Percentiles rank a stretch among this genome's conserved stretches.
These are phyloP conservation scores for Candida quercuum DNA, from an alignment of 805 yeast species.

Conservation along the genomic window DNA sequence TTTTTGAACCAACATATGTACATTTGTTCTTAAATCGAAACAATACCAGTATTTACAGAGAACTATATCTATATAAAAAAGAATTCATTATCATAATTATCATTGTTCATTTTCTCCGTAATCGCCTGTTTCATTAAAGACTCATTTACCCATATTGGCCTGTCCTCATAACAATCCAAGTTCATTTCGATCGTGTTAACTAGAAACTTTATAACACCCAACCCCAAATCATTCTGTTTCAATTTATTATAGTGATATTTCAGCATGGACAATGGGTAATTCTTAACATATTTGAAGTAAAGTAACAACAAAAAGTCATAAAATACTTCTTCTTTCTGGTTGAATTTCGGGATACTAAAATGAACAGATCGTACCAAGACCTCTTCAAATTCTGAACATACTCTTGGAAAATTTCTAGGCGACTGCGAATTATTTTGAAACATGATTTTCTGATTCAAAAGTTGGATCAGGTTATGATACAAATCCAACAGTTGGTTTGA, in stretches of 20 bases:
- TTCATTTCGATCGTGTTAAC: not conserved
- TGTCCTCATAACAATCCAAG: too few species aligned
- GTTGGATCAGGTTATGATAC: slow-evolving; percentile 33
- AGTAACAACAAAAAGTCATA: slow-evolving; percentile 12
- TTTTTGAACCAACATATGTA: not conserved
- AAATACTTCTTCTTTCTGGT: slow-evolving; percentile 7
- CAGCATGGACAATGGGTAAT: slow-evolving; percentile 17
- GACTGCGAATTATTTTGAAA: slow-evolving; percentile 29
- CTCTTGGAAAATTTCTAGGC: slow-evolving; percentile 42
- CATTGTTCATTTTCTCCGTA: too few species aligned
- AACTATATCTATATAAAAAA: too few species aligned
- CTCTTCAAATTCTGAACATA: slow-evolving; percentile 43
- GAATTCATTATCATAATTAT: too few species aligned
- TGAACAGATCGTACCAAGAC: slow-evolving; percentile 22
- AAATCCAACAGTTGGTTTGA: slow-evolving; percentile 26
- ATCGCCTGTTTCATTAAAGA: too few species aligned
- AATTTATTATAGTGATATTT: slow-evolving; percentile 9
- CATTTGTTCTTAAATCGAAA: not conserved
- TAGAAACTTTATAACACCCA: not conserved
- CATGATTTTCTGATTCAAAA: slow-evolving; percentile 40
- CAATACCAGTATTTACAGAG: too few species aligned
- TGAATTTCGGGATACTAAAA: not conserved
- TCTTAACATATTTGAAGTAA: slow-evolving; percentile 17
- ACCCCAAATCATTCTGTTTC: not conserved
- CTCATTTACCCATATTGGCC: not conserved